phyloP scores from a whole-genome alignment of 495 filamentous ascomycete species.

The Chaetomidium leptoderma region DNA sequence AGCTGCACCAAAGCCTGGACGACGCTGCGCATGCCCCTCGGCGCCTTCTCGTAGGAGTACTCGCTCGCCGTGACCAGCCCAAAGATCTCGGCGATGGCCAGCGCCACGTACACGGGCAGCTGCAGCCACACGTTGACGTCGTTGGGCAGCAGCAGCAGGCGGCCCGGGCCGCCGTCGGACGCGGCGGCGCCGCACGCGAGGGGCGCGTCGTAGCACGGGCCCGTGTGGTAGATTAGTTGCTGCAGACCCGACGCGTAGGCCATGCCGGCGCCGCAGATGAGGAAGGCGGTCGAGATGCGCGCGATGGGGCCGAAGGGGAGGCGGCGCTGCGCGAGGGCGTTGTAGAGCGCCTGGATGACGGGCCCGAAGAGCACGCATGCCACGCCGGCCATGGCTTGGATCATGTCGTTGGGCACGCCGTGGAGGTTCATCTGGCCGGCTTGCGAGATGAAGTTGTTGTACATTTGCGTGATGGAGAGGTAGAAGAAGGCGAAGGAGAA shows the following conservation, averaged over 20 bases:
- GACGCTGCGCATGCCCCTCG: conserved; percentile 30
- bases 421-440: conserved; percentile 48
- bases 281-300: conserved; percentile 49
- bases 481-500: conserved; percentile 55
- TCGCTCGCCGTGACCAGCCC: conserved; percentile 42
- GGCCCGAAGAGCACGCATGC: conserved; percentile 43
- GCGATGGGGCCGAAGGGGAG: conserved; percentile 49
- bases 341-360: conserved; percentile 47
- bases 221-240: conserved; percentile 40
- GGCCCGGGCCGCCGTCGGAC: conserved; percentile 11
- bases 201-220: conserved; percentile 51
- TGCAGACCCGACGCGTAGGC: conserved; percentile 49
- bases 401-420: conserved; percentile 50
- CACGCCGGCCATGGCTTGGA: conserved; percentile 32
- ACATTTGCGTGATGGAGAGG: conserved; percentile 51
- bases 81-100: conserved; percentile 43
- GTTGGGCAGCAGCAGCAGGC: no score
- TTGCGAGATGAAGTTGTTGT: conserved; percentile 45
- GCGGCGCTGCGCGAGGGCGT: conserved; percentile 34
- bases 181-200: conserved; percentile 31
- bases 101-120: conserved; percentile 37
- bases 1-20: conserved; percentile 42
- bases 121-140: conserved; percentile 39
- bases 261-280: conserved; percentile 43
- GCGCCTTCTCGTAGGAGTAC: conserved; percentile 51